Evolutionary conservation across 176 grass and related monocot genomes (phyloP).

Genomic region (bread wheat (Triticum aestivum)): IWGSC_CS_RefSeq_v2.1 NC_057805.1:314113209-314113708

Average conservation of each 20-base stretch:
- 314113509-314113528: not conserved
- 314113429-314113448: not conserved
- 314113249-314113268: not conserved
- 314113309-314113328: not conserved
- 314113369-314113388: not conserved
- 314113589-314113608: no score
- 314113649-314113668: no score
- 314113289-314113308: not conserved
- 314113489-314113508: not conserved
- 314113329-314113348: not conserved
- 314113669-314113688: no score
- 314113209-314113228: constrained; percentile 38
- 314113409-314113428: not conserved
- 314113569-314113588: not conserved
- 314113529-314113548: not conserved
- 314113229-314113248: not conserved
- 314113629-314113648: no score
- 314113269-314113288: not conserved
- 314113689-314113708: no score
- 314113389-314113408: not conserved
- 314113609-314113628: no score
- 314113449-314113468: not conserved
- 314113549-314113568: not conserved
- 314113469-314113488: not conserved
- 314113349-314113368: not conserved